phyloP scores from a whole-genome alignment of 768 basidiomycete species.

The Rhizopogon salebrosus region DNA sequence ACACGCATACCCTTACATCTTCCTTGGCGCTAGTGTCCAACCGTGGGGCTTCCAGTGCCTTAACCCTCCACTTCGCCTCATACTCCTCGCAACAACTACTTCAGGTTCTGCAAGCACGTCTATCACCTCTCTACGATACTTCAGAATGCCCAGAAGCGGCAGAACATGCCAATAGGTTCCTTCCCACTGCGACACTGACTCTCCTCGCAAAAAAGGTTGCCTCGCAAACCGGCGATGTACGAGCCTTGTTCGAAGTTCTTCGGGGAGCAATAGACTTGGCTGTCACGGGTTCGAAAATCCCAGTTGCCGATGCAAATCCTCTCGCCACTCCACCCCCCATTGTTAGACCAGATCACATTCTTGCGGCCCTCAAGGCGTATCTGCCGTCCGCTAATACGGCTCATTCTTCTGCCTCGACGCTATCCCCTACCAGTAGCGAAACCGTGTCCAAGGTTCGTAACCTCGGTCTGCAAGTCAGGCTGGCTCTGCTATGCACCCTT shows the following conservation, averaged over 20 bases:
- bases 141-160: constrained; percentile 9
- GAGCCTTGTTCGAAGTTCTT: constrained; percentile 74
- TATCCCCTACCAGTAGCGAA: constrained; percentile 45
- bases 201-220: constrained; percentile 79
- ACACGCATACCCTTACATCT: constrained; percentile 79
- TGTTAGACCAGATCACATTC: constrained; percentile 64
- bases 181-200: constrained; percentile 59
- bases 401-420: constrained; percentile 12
- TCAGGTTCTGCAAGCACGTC: constrained; percentile 60
- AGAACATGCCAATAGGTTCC: constrained; percentile 43
- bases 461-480: constrained; percentile 69
- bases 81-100: constrained; percentile 72
- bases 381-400: constrained; percentile 34
- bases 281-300: constrained; percentile 25
- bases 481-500: constrained; percentile 60
- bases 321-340: constrained; percentile 31
- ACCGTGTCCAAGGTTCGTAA: constrained; percentile 59
- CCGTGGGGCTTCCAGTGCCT: constrained; percentile 35
- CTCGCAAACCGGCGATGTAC: constrained; percentile 76
- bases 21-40: constrained; percentile 34
- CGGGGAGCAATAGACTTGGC: constrained; percentile 75
- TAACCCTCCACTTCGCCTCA: constrained; percentile 76
- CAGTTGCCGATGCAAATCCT: constrained; percentile 16
- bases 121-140: constrained; percentile 43
- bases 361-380: constrained; percentile 72